Evolutionary conservation across 2,329 filamentous ascomycete genomes (phyloP), one percentile per base, ranked within the genome.

Genomic region (Dactylellina sp.): DNA sequence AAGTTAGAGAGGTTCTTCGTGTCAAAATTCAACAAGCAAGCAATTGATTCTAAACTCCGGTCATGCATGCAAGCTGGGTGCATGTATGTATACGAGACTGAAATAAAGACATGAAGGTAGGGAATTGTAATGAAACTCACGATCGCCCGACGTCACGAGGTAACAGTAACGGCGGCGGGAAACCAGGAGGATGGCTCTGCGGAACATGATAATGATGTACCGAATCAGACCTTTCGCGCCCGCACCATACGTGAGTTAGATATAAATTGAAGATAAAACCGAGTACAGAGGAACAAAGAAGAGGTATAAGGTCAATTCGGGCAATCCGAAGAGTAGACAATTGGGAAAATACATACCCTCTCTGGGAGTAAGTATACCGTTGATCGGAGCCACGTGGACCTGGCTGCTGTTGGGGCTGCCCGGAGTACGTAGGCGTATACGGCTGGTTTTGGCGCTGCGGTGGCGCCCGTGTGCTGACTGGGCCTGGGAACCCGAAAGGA

Each of bases 151-250:
- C 52, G 25, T 66, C 61, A 62, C 40, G 61, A 25, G 70, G 16
- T 12, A 61, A 40, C 11, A 56, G 28, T 20, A 61, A 55, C 61
- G 60, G 49, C 47, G 60, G 44, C 60, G 60, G 46, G 60, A 66
- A 66, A 47, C 70, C 70, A 37, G 61, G 61, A 62, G 70, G 56
- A 49, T 62, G 53, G 25, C 12, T 66, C 24, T 74, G 70, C 40
- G 70, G 56, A 32, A 61, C 42, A 46, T 66, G 37, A 49, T 66
- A 74, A 49, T 52, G 16, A 47, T 56, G 52, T 20, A 55, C 46
- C 47, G 44, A 32, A 55, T 74, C 56, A 74, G 61, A 74, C 40
- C 70, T 74, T 74, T 74, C 61, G 62, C 50, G 66, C 60, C 70
- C 59, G 53, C 61, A 66, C 61, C 70, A 44, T n/a, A 37, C 52